phyloP scores from a whole-genome alignment of 2,329 filamentous ascomycete genomes.

The Intubia oerlemansii region DNA sequence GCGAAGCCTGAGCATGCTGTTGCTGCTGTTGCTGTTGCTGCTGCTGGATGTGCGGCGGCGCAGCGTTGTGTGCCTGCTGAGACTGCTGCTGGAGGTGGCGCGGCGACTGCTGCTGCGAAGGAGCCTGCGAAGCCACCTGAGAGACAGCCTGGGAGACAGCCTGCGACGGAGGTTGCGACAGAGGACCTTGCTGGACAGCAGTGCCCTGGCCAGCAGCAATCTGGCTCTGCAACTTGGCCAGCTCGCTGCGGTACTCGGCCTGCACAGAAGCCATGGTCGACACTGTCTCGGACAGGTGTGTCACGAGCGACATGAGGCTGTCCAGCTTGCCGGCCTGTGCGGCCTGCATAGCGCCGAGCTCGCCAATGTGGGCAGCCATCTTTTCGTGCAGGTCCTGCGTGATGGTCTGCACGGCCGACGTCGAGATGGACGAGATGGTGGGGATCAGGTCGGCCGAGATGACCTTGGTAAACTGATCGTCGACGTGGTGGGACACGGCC shows the following conservation, averaged over 20 bases:
- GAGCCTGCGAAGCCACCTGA: conserved; percentile 1
- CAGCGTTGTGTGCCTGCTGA: conserved; percentile 9
- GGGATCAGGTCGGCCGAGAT: conserved; percentile 45
- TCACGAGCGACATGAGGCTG: conserved; percentile 45
- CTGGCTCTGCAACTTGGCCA: conserved; percentile 27
- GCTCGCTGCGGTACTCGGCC: conserved; percentile 42
- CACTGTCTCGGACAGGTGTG: conserved; percentile 45
- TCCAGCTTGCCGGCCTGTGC: conserved; percentile 45
- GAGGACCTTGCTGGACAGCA: too few relatives aligned
- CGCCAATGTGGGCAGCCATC: conserved; percentile 27
- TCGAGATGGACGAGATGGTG: conserved; percentile 33
- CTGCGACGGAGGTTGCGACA: neutral
- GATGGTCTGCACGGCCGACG: conserved; percentile 45
- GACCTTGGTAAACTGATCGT: conserved; percentile 42
- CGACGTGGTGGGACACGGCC: conserved; percentile 44
- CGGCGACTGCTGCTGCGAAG: conserved; percentile 6
- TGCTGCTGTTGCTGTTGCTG: conserved; percentile 10
- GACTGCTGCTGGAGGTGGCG: conserved; percentile 11
- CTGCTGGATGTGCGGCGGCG: too few relatives aligned
- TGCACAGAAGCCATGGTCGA: conserved; percentile 48
- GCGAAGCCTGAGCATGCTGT: too few relatives aligned
- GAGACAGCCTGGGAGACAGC: neutral
- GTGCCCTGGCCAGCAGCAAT: conserved; percentile 1
- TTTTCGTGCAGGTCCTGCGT: conserved; percentile 46
- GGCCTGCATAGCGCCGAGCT: conserved; percentile 27